A percentile compares a stretch with the other conserved stretches of the same genome.
phyloP scores from a whole-genome alignment of 2,329 filamentous ascomycete genomes.

The Cladosporium austrohemisphaericum region DNA sequence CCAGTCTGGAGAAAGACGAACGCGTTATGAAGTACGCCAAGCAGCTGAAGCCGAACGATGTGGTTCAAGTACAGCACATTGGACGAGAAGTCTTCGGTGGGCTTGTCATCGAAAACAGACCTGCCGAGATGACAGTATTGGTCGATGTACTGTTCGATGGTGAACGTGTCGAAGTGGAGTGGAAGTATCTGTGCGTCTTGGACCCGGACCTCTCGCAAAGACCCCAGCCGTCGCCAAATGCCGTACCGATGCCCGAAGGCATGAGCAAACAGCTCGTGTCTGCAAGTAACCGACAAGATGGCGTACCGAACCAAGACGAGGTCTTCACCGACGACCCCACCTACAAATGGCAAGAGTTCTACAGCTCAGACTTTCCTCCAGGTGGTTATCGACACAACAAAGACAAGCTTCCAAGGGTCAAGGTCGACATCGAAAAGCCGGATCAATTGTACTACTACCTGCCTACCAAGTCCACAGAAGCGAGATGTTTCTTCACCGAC shows the following conservation, averaged over 20 bases:
- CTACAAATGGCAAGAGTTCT: constrained; percentile 64
- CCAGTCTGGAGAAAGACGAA: constrained; percentile 65
- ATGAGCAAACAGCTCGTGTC: constrained; percentile 46
- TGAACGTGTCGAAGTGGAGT: constrained; percentile 75
- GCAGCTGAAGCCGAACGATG: constrained; percentile 65
- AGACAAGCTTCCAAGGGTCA: constrained; percentile 51
- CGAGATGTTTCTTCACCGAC: constrained; percentile 85
- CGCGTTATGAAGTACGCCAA: constrained; percentile 66
- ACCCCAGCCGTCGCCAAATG: constrained; percentile 70
- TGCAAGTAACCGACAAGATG: constrained; percentile 48
- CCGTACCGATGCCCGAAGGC: constrained; percentile 63
- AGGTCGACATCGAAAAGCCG: constrained; percentile 67
- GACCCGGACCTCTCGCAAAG: constrained; percentile 67
- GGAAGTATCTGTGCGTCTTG: constrained; percentile 76
- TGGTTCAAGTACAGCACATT: constrained; percentile 82
- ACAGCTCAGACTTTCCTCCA: constrained; percentile 46
- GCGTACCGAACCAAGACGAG: constrained; percentile 46
- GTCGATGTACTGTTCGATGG: constrained; percentile 81
- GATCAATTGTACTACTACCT: constrained; percentile 87
- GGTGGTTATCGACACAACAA: constrained; percentile 34
- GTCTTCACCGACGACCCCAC: constrained; percentile 44
- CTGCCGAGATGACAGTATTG: constrained; percentile 69
- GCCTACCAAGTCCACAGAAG: constrained; percentile 80
- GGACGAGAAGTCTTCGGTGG: constrained; percentile 88
- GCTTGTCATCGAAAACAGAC: constrained; percentile 76